Evolutionary conservation across 2,329 filamentous ascomycete species (phyloP).

Genomic region (Apiospora aurea): DNA sequence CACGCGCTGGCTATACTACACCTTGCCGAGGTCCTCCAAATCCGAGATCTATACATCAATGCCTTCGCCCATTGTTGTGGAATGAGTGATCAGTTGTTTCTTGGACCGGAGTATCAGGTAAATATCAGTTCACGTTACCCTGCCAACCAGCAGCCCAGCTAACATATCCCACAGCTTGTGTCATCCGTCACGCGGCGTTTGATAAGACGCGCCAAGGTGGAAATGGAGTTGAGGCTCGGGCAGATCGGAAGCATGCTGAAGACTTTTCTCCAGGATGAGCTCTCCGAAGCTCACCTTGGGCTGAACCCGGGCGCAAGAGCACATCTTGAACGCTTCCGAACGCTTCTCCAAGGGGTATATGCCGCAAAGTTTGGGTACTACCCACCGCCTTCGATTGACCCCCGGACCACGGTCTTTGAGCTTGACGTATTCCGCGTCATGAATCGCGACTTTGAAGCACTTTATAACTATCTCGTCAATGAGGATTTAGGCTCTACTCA

Average conservation of each 20-base stretch:
- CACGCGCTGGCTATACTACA: conserved; percentile 73
- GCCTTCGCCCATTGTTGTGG: conserved; percentile 81
- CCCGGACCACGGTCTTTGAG: conserved; percentile 57
- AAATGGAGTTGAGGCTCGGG: conserved; percentile 70
- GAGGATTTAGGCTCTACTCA: conserved; percentile 57
- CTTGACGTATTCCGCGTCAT: conserved; percentile 66
- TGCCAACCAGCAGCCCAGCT: conserved; percentile 35
- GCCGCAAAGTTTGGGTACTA: conserved; percentile 73
- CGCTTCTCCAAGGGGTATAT: conserved; percentile 73
- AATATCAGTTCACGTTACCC: conserved; percentile 36
- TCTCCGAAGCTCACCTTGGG: conserved; percentile 71
- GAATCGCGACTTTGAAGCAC: conserved; percentile 71
- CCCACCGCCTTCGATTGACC: conserved; percentile 62
- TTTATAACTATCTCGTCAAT: conserved; percentile 78
- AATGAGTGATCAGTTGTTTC: conserved; percentile 69
- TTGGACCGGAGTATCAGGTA: conserved; percentile 68
- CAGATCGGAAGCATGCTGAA: conserved; percentile 64
- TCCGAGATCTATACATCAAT: conserved; percentile 72
- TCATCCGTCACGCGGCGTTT: conserved; percentile 66
- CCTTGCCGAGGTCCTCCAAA: conserved; percentile 70
- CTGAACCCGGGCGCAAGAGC: conserved; percentile 65
- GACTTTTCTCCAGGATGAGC: conserved; percentile 75
- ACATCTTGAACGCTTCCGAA: conserved; percentile 77
- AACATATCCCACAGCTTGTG: conserved; percentile 47
- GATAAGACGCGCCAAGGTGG: conserved; percentile 66